Percentiles rank a stretch among this genome's conserved stretches.
Evolutionary conservation across 345 rosid genomes (phyloP).

Genomic region (Draba incana): DNA sequence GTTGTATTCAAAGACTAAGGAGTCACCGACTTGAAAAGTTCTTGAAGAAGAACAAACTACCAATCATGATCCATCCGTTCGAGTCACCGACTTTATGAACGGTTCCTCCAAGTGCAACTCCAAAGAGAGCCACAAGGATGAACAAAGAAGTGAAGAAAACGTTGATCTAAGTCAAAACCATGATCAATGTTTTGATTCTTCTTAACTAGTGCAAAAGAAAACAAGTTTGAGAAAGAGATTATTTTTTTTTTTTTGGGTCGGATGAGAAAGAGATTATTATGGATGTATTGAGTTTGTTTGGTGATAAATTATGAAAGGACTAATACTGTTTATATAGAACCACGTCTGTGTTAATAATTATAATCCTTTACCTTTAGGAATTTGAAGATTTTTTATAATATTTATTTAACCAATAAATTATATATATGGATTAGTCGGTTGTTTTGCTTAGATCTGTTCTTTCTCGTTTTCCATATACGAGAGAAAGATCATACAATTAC

Average conservation of each 20-base stretch:
- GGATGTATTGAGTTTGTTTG: conserved; percentile 2
- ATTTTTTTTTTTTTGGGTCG: no score
- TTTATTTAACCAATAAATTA: background rate
- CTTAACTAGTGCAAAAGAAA: background rate
- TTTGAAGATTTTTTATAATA: background rate
- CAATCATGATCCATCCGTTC: background rate
- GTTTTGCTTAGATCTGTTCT: no score
- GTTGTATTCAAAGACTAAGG: conserved; percentile 20
- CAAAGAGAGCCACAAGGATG: background rate
- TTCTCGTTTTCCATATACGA: no score
- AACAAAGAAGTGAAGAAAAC: background rate
- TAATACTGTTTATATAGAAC: conserved; percentile 1
- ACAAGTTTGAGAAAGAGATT: background rate
- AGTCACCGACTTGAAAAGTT: conserved; percentile 9
- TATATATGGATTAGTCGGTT: background rate
- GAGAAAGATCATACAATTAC: no score
- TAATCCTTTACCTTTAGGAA: background rate
- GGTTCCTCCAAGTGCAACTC: conserved; percentile 7
- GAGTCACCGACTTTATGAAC: conserved; percentile 32
- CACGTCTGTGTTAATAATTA: background rate
- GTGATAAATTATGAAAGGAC: background rate
- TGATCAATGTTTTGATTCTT: conserved; percentile 2
- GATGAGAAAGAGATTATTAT: no score
- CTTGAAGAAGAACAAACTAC: background rate
- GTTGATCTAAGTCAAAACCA: background rate